Conservation (phyloP, 1,139 yeast species). For the Yamadazyma aaseri region DNA sequence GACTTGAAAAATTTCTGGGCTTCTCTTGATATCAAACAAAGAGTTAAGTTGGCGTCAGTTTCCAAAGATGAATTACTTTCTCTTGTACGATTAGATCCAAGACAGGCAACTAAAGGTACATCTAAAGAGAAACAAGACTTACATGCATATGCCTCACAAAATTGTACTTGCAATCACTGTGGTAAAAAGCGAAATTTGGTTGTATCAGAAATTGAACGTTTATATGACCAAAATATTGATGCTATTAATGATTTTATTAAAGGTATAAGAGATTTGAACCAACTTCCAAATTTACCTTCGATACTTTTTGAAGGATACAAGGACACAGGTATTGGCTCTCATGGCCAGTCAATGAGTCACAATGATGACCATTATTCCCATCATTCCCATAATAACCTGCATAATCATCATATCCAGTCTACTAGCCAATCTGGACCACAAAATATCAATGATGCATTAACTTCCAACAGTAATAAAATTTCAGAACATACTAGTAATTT, state of each 20-base stretch:
- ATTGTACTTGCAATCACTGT: conserved; percentile 77
- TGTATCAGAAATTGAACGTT: conserved; percentile 68
- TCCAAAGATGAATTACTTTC: conserved; percentile 49
- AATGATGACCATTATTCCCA: not conserved
- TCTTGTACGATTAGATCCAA: conserved; percentile 11
- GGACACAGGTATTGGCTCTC: not conserved
- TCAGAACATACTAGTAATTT: no score
- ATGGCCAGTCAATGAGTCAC: not conserved
- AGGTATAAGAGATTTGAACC: conserved; percentile 41
- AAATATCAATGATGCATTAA: not conserved
- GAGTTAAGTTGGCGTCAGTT: conserved; percentile 60
- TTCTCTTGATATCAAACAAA: conserved; percentile 57
- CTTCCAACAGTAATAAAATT: no score
- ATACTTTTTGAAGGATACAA: conserved; percentile 16
- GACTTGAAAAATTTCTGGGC: conserved; percentile 71
- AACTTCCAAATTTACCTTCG: conserved; percentile 40
- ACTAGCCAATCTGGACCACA: not conserved
- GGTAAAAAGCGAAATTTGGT: conserved; percentile 73
- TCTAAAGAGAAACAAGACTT: conserved; percentile 11
- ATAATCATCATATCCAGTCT: no score
- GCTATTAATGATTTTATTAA: conserved; percentile 42
- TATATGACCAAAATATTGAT: conserved; percentile 59
- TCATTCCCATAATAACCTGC: not conserved
- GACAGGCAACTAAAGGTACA: conserved; percentile 6
- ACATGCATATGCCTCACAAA: conserved; percentile 12